phyloP scores from a whole-genome alignment of 2,329 filamentous ascomycete genomes.

The Cladophialophora bantiana region DNA sequence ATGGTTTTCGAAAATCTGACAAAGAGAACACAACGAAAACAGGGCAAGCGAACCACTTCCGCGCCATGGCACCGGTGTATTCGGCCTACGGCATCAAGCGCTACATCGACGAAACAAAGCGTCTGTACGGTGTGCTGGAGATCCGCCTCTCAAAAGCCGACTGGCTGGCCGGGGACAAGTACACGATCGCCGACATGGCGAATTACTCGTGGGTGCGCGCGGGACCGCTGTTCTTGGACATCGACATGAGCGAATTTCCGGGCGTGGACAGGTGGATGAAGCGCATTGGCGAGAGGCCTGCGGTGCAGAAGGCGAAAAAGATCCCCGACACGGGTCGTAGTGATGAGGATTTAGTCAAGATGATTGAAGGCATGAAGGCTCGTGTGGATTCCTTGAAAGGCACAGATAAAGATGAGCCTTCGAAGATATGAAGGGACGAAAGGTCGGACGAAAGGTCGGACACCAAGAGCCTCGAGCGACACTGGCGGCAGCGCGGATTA shows the following conservation, averaged over 20 bases:
- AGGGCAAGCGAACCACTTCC: slow-evolving; percentile 59
- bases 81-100: slow-evolving; percentile 56
- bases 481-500: not conserved
- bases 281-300: slow-evolving; percentile 43
- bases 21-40: not conserved
- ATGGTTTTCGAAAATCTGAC: too few relatives aligned
- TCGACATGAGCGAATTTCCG: slow-evolving; percentile 46
- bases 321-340: slow-evolving; percentile 12
- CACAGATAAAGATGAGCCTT: slow-evolving; percentile 30
- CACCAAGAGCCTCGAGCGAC: not conserved
- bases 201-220: slow-evolving; percentile 53
- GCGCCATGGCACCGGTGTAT: slow-evolving; percentile 52
- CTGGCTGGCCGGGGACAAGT: slow-evolving; percentile 56
- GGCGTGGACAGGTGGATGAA: slow-evolving; percentile 45
- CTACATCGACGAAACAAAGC: slow-evolving; percentile 58
- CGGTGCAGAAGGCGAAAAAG: slow-evolving; percentile 40
- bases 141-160: slow-evolving; percentile 50
- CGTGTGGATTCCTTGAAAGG: slow-evolving; percentile 30
- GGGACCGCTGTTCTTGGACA: slow-evolving; percentile 39
- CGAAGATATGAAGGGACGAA: slow-evolving; percentile 3
- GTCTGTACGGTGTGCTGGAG: slow-evolving; percentile 57
- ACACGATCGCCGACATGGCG: slow-evolving; percentile 57
- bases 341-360: slow-evolving; percentile 24
- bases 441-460: too few relatives aligned
- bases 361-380: slow-evolving; percentile 25